Evolutionary conservation across 2,329 filamentous ascomycete genomes (phyloP).

Genomic region (Aquanectria penicillioides): DNA sequence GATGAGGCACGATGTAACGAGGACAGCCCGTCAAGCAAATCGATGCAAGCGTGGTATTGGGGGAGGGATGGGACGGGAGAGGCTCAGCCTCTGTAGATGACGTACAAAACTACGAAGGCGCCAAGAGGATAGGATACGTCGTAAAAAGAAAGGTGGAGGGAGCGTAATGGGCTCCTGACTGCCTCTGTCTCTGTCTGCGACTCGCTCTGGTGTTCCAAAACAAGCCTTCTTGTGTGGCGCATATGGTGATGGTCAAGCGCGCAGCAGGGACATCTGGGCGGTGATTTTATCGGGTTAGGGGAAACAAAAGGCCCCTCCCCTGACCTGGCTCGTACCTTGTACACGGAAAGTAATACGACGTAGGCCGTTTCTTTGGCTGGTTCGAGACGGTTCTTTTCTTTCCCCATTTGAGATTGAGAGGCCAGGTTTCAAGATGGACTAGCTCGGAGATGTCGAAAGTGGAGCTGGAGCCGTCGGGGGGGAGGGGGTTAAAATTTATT

Average conservation of each 20-base stretch:
- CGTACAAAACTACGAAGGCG: not conserved
- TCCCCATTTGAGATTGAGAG: constrained; percentile 6
- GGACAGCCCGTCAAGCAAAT: not conserved
- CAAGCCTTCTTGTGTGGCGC: too few species aligned
- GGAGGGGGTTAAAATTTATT: constrained; percentile 3
- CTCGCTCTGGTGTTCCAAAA: too few species aligned
- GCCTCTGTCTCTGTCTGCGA: too few species aligned
- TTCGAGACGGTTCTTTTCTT: constrained; percentile 12
- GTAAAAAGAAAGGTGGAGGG: not conserved
- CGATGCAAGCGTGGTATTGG: too few species aligned
- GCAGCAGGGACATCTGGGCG: too few species aligned
- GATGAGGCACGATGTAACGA: not conserved
- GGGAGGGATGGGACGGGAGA: not conserved
- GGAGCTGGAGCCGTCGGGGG: not conserved
- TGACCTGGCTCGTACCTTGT: not conserved
- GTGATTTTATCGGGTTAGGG: not conserved
- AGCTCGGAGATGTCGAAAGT: not conserved
- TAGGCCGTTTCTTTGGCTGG: constrained; percentile 6
- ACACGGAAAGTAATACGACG: constrained; percentile 16
- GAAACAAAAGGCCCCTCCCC: constrained; percentile 5
- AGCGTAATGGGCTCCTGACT: too few species aligned
- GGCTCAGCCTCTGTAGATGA: not conserved
- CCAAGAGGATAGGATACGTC: not conserved
- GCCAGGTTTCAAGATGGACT: constrained; percentile 6
- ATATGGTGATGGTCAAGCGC: too few species aligned